Conservation (phyloP, 305 asterid species). For the Fraxinus sp. region DNA sequence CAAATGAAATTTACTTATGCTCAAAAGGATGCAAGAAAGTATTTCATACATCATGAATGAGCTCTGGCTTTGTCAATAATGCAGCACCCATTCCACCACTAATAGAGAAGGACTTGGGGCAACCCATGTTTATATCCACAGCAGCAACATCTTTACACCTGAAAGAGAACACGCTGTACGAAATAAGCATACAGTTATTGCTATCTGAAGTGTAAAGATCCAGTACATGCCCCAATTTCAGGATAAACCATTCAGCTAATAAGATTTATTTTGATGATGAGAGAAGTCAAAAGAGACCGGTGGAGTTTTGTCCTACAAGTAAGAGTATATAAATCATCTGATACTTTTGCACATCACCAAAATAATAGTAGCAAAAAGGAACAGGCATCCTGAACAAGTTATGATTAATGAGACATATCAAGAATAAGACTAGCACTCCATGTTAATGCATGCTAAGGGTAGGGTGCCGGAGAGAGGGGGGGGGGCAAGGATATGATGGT, state of each 20-base stretch:
- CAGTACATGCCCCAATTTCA: background rate
- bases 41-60: constrained; percentile 75
- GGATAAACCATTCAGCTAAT: constrained; percentile 16
- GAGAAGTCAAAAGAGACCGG: background rate
- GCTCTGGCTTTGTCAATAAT: constrained; percentile 78
- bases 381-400: background rate
- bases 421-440: background rate
- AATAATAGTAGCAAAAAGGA: background rate
- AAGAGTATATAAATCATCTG: background rate
- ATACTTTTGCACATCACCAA: background rate
- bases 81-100: constrained; percentile 99
- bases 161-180: constrained; percentile 24
- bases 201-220: constrained; percentile 4
- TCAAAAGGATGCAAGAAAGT: constrained; percentile 14
- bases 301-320: background rate
- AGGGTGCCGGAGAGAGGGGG: background rate
- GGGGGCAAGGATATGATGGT: background rate
- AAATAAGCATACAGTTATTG: constrained; percentile 11
- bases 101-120: constrained; percentile 82
- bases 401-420: background rate
- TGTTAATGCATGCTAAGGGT: background rate
- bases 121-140: constrained; percentile 90
- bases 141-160: constrained; percentile 91
- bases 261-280: background rate
- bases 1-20: constrained; percentile 3